Evolutionary conservation across 495 filamentous ascomycete genomes (phyloP).

Genomic region (Cetradonia linearis): DNA sequence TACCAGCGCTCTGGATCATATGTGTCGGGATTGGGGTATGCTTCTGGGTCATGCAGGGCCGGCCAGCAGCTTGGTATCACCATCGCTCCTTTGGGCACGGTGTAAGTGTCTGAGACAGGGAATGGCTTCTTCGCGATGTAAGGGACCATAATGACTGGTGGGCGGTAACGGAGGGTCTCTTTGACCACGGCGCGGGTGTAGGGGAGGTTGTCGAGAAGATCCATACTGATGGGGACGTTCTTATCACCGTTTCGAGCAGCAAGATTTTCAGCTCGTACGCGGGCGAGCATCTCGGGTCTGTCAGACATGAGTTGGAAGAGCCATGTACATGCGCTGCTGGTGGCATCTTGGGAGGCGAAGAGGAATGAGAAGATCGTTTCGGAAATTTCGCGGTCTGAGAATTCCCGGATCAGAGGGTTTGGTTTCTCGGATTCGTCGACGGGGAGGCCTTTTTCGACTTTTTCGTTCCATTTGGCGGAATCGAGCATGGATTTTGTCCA

Average conservation of each 20-base stretch:
- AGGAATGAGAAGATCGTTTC: constrained; percentile 96
- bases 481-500: constrained; percentile 84
- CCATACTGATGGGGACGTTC: constrained; percentile 60
- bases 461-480: constrained; percentile 67
- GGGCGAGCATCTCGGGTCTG: constrained; percentile 80
- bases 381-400: constrained; percentile 85
- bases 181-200: constrained; percentile 91
- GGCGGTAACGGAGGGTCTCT: constrained; percentile 89
- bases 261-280: constrained; percentile 86
- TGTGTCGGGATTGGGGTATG: constrained; percentile 77
- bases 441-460: constrained; percentile 54
- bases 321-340: constrained; percentile 86
- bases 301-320: constrained; percentile 92
- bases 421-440: constrained; percentile 70
- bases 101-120: constrained; percentile 81
- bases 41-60: constrained; percentile 85
- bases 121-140: constrained; percentile 93
- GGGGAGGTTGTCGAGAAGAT: constrained; percentile 74
- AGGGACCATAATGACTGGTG: constrained; percentile 95
- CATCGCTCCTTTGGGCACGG: constrained; percentile 89
- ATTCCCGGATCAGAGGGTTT: constrained; percentile 66
- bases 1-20: constrained; percentile 90
- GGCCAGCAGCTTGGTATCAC: constrained; percentile 84
- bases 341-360: constrained; percentile 96
- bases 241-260: constrained; percentile 66